Evolutionary conservation across 306 rosid genomes (phyloP), one percentile per base, ranked within the genome.

Genomic region (Crataegus laevigata): DNA sequence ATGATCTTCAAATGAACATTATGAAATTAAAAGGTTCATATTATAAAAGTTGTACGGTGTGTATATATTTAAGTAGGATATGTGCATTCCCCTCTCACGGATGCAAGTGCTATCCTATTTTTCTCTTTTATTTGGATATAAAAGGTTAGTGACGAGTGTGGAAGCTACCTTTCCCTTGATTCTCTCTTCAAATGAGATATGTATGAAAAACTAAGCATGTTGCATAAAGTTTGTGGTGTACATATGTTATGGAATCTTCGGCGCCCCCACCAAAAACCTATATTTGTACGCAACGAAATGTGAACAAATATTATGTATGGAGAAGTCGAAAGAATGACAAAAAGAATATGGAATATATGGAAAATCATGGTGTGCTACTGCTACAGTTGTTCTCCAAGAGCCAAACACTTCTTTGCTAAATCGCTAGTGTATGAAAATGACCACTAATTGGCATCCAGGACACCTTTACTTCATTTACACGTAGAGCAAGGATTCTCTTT

Each of bases 301-400:
- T 3, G 66, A 55, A 22, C 28, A 36, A 10, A 5, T 18, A 32
- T 11, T 11, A 32, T 22, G 1, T 40, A 40, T 40, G 43, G 43
- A 50, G 15, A 22, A 30, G n/a, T 21, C 21, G 18, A 3, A 4
- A 17, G 51, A 52, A 11, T 45, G 32, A 29, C 6, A 28, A 62
- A 67, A 25, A 36, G 36, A 58, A 32, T 8, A 22, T 8, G 26
- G 12, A 57, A 55, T 47, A 47, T 6, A 50, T 64, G 72, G 81
- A 81, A 73, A 83, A 71, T 50, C 77, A 38, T 82, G 77, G n/a
- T 68, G 80, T 76, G 64, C 59, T 74, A 82, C 76, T 76, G 64
- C 59, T 74, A 82, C 76, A 71, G 62, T 64, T 89, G 89, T 87
- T 82, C 82, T 87, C 84, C 66, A 69, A 91, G 81, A 84, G 87